Evolutionary conservation across 495 filamentous ascomycete species (phyloP).

Genomic region (Astrothelium macrocarpum): DNA sequence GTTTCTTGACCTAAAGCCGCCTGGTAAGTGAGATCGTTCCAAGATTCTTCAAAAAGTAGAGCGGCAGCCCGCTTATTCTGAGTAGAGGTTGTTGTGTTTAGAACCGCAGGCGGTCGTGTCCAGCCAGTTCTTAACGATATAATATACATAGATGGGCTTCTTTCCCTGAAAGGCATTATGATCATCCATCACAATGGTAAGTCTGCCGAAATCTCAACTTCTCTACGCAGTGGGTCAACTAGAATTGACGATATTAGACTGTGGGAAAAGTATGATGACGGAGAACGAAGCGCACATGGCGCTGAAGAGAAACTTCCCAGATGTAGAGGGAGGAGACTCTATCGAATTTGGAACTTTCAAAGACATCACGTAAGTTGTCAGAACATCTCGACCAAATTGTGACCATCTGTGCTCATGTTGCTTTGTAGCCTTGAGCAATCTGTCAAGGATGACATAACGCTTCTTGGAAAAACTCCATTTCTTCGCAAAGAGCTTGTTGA

Average conservation of each 20-base stretch:
- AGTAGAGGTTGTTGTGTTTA: neutral
- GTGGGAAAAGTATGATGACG: conserved; percentile 5
- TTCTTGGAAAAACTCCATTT: conserved; percentile 12
- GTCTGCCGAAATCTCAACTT: neutral
- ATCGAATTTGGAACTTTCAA: conserved; percentile 10
- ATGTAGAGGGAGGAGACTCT: conserved; percentile 1
- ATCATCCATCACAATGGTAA: conserved; percentile 8
- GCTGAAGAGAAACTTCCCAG: neutral
- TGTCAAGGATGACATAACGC: conserved; percentile 18
- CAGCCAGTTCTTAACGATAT: neutral
- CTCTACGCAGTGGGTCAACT: neutral
- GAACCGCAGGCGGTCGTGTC: conserved; percentile 8
- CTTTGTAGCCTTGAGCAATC: conserved; percentile 15
- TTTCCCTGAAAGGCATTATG: conserved; percentile 2
- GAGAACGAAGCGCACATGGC: neutral
- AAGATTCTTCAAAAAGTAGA: neutral
- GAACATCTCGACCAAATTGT: neutral
- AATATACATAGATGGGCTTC: neutral
- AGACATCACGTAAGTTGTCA: neutral
- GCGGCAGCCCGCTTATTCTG: neutral
- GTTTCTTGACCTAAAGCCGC: conserved; percentile 1
- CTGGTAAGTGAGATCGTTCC: neutral
- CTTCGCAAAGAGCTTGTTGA: conserved; percentile 18
- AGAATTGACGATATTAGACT: conserved; percentile 1
- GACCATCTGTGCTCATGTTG: neutral